phyloP scores from a whole-genome alignment of 2,329 filamentous ascomycete genomes.

The Bipolaris cookei region DNA sequence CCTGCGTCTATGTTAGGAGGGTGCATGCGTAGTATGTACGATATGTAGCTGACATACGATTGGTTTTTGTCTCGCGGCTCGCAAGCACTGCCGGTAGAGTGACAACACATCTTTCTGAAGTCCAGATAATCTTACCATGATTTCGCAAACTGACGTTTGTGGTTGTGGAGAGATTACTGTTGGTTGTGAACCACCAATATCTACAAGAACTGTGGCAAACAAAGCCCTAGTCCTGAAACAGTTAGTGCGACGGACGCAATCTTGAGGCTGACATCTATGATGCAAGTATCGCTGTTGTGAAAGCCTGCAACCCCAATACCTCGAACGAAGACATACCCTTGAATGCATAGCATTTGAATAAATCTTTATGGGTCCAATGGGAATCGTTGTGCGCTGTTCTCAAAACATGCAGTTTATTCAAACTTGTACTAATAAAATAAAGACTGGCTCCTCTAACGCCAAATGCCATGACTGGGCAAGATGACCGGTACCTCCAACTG shows the following conservation, averaged over 20 bases:
- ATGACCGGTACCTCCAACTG: neutral
- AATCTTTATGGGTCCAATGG: neutral
- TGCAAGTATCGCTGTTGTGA: slow-evolving; percentile 1
- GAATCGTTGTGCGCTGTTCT: neutral
- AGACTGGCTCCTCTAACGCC: neutral
- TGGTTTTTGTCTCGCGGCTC: slow-evolving; percentile 82
- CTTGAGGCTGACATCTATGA: slow-evolving; percentile 10
- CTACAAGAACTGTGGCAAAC: neutral
- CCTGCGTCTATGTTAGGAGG: slow-evolving; percentile 49
- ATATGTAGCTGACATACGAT: slow-evolving; percentile 57
- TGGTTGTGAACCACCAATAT: slow-evolving; percentile 2
- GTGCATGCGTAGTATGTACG: neutral
- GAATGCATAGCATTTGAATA: neutral
- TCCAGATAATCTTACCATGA: slow-evolving; percentile 70
- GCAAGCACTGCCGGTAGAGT: slow-evolving; percentile 85
- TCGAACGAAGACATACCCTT: neutral
- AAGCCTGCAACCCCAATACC: neutral
- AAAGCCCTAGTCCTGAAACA: neutral
- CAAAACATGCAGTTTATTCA: too few relatives aligned
- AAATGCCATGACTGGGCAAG: neutral
- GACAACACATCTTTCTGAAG: slow-evolving; percentile 87
- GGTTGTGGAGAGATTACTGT: neutral
- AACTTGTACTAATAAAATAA: neutral
- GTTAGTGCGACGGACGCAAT: slow-evolving; percentile 10
- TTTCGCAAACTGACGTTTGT: neutral